These are phyloP conservation scores for Hysterangium stoloniferum DNA, from an alignment of 768 basidiomycete species.

Conservation along the genomic window DNA sequence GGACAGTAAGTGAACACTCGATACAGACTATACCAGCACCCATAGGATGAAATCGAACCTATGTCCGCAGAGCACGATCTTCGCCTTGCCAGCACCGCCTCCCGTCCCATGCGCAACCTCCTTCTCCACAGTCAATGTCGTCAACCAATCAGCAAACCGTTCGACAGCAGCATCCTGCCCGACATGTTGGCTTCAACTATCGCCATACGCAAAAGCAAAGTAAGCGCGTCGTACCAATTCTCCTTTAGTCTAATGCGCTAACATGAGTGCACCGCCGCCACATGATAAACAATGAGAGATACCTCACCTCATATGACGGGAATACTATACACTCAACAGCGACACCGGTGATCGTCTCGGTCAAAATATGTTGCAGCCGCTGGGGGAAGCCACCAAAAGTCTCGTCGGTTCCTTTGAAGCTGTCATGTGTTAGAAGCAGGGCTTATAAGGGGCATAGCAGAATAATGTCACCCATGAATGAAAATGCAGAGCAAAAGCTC, in stretches of 20 bases:
- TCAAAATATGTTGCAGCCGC: constrained; percentile 67
- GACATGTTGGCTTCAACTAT: background rate
- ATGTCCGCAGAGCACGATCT: constrained; percentile 84
- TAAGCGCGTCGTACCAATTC: constrained; percentile 52
- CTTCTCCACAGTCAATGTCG: constrained; percentile 76
- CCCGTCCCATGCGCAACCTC: constrained; percentile 73
- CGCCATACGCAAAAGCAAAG: background rate
- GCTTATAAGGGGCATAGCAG: too few relatives aligned
- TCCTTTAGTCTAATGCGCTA: constrained; percentile 64
- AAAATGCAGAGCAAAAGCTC: constrained; percentile 64
- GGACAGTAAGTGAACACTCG: background rate
- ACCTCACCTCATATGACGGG: constrained; percentile 76
- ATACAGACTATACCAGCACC: too few relatives aligned
- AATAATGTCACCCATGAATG: constrained; percentile 61
- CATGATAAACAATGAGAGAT: background rate
- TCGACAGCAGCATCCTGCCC: constrained; percentile 69
- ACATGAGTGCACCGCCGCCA: background rate
- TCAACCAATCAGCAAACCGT: constrained; percentile 88
- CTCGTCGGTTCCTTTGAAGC: constrained; percentile 55
- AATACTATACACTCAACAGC: constrained; percentile 73
- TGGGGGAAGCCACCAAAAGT: constrained; percentile 76
- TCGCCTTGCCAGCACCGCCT: constrained; percentile 64
- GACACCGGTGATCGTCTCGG: constrained; percentile 50
- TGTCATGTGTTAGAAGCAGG: constrained; percentile 18
- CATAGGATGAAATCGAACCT: constrained; percentile 52